Conservation (phyloP, 345 rosid species). For the Rubroshorea leprosula region DNA sequence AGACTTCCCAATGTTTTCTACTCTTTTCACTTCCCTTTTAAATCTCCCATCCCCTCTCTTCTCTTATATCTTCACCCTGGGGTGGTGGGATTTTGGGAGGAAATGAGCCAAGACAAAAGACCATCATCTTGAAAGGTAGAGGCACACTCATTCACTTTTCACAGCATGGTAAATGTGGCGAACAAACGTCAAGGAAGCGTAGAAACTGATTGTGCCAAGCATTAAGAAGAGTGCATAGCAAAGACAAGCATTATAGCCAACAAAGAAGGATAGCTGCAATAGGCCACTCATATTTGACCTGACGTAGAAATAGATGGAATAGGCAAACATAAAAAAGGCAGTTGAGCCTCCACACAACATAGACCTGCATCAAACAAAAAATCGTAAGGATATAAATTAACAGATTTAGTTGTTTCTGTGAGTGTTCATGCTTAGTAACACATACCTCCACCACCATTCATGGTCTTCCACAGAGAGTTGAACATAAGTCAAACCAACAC, state of each 20-base stretch:
- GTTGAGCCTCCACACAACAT: constrained; percentile 57
- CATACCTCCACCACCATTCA: constrained; percentile 98
- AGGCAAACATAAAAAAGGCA: constrained; percentile 65
- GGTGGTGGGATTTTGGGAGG: no score
- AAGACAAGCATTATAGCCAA: constrained; percentile 61
- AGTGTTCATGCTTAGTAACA: no score
- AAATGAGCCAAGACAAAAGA: neutral
- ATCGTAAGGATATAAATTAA: no score
- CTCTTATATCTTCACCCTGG: no score
- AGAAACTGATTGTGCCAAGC: constrained; percentile 57
- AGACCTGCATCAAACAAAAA: constrained; percentile 46
- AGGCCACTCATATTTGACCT: constrained; percentile 67
- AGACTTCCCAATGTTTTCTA: neutral
- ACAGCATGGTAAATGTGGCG: constrained; percentile 49
- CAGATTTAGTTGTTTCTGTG: no score
- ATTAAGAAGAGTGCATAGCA: constrained; percentile 75
- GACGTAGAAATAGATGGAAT: constrained; percentile 55
- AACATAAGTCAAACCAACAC: constrained; percentile 67
- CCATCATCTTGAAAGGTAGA: neutral
- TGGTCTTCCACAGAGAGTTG: constrained; percentile 84
- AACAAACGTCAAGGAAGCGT: constrained; percentile 56
- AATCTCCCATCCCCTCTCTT: neutral
- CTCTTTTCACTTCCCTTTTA: neutral
- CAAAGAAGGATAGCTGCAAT: constrained; percentile 60
- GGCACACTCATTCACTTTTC: constrained; percentile 22